A percentile compares a stretch with the other conserved stretches of the same genome.
These are phyloP conservation scores for Patellaria atrata DNA, from an alignment of 495 filamentous ascomycete genomes.

Conservation along the genomic window DNA sequence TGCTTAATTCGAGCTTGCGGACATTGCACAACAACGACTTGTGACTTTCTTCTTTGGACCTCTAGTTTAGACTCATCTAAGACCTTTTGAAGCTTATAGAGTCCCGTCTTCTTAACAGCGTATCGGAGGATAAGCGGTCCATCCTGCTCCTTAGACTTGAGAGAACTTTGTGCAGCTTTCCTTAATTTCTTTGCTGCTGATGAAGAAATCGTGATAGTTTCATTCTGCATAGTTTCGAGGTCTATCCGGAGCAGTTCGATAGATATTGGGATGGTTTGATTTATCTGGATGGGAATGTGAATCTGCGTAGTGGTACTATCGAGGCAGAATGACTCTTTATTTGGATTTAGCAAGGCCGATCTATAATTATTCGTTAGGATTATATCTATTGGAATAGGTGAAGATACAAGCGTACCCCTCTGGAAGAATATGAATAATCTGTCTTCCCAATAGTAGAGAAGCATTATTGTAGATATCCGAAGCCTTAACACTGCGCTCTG, in stretches of 20 bases:
- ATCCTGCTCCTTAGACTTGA: slow-evolving; percentile 35
- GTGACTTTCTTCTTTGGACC: slow-evolving; percentile 57
- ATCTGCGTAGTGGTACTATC: slow-evolving; percentile 43
- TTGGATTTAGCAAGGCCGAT: slow-evolving; percentile 75
- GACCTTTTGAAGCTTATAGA: slow-evolving; percentile 71
- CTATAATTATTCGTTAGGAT: slow-evolving; percentile 32
- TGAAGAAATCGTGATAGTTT: slow-evolving; percentile 56
- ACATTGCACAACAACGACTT: slow-evolving; percentile 70
- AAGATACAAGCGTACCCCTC: slow-evolving; percentile 62
- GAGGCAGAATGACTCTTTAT: slow-evolving; percentile 61
- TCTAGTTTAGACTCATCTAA: slow-evolving; percentile 88
- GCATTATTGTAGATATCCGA: slow-evolving; percentile 74
- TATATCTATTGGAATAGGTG: not conserved
- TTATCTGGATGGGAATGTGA: slow-evolving; percentile 74
- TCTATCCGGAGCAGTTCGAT: slow-evolving; percentile 79
- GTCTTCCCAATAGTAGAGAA: slow-evolving; percentile 83
- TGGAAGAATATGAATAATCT: slow-evolving; percentile 91
- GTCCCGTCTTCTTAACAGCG: slow-evolving; percentile 62
- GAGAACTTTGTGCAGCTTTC: slow-evolving; percentile 41
- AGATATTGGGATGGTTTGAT: slow-evolving; percentile 73
- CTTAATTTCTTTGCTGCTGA: slow-evolving; percentile 56
- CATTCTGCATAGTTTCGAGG: slow-evolving; percentile 59
- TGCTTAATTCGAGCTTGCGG: slow-evolving; percentile 60
- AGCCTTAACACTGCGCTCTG: slow-evolving; percentile 75
- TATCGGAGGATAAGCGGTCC: slow-evolving; percentile 45